Base-by-base conservation (phyloP, 352 stramenopile species). In the Thalassiosira hispida region DNA sequence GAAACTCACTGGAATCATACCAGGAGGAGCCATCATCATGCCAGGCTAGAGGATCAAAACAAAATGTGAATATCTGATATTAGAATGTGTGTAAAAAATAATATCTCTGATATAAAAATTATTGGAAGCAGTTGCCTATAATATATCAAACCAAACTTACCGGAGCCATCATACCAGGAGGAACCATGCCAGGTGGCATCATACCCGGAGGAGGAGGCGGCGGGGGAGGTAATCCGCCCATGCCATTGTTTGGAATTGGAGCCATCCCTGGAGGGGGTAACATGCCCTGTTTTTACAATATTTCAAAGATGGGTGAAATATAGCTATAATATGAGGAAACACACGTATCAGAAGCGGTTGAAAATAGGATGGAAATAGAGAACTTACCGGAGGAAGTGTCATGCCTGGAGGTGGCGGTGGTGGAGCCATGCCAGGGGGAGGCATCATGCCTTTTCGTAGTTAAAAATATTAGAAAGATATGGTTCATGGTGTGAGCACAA, bases 361-460 rank as follows among this genome's bases (percentile, higher is more conserved):
- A 35, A 52, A 31, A 1, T 23, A 14, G 27, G 12, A 56, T 6
- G 6, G 56, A 14, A 0, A 55, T 59, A 35, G 2, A 29, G 2
- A 27, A 64, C 59, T 64, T 68, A 74, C 64, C 40, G 74, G 74
- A 23, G 74, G 74, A 59, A 78, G 64, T n/a, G 40, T 63, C 74
- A 83, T 83, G 38, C 57, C 67, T 20, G 74, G 71, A 27, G 71
- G 72, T 53, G 71, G 61, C 3, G 49, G 57, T 20, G 65, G 63
- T 47, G 61, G 60, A 14, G 47, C 55, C 65, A 82, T 82, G 14
- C 73, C 73, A 6, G 73, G 73, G 38, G 73, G 73, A 55, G 59
- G 74, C 44, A 70, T 70, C 47, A 70, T 70, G 22, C 61, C 61
- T 70, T 14, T 12, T 5, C 4, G 23, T n/a, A 52, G 44, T 18